A percentile compares a stretch with the other conserved stretches of the same genome.
Evolutionary conservation across 768 basidiomycete genomes (phyloP).

Genomic region (Melanogaster broomeanus): DNA sequence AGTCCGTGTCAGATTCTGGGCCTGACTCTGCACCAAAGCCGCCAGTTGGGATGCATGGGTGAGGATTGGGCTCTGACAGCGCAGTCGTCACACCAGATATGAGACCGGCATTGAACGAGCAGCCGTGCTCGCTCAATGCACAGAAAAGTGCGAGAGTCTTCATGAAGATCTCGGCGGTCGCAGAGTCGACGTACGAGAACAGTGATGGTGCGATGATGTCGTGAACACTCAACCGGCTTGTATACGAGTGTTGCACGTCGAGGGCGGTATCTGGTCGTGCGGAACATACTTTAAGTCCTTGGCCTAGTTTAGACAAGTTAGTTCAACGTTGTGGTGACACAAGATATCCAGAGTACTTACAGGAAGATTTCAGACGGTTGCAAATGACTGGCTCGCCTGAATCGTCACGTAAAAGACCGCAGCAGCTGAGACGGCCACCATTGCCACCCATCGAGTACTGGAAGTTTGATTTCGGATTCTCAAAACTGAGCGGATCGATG

Average conservation of each 20-base stretch:
- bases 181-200: background rate
- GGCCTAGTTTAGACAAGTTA: background rate
- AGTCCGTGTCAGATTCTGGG: background rate
- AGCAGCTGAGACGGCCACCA: background rate
- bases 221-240: background rate
- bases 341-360: background rate
- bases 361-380: background rate
- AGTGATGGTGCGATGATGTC: background rate
- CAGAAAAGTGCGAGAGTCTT: slow-evolving; percentile 25
- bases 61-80: background rate
- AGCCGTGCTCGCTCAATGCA: slow-evolving; percentile 18
- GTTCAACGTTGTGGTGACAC: background rate
- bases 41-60: background rate
- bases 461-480: background rate
- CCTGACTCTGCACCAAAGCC: background rate
- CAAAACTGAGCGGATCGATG: background rate
- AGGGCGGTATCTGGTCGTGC: background rate
- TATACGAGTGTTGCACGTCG: background rate
- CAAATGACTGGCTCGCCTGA: background rate
- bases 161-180: slow-evolving; percentile 12
- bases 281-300: slow-evolving; percentile 1
- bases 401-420: background rate
- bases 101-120: slow-evolving; percentile 10
- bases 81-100: too few species aligned
- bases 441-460: background rate